Evolutionary conservation across 2,329 filamentous ascomycete genomes (phyloP).

Genomic region (Paraphoma chrysanthemicola): DNA sequence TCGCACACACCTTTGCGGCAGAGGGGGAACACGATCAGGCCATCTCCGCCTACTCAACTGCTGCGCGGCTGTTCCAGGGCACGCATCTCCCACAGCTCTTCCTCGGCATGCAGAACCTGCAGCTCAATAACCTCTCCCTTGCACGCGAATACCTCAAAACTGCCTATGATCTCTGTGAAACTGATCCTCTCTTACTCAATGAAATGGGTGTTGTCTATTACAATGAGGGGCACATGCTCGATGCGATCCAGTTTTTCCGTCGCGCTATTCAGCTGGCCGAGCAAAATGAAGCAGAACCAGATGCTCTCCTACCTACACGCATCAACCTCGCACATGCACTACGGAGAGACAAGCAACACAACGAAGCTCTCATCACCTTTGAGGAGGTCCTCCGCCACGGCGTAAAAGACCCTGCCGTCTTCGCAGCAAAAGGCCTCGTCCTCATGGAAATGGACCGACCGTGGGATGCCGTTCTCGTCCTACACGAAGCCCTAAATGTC

Average conservation of each 20-base stretch:
- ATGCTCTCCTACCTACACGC: conserved; percentile 82
- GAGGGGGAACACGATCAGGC: conserved; percentile 98
- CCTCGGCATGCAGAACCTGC: conserved; percentile 97
- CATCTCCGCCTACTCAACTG: conserved; percentile 96
- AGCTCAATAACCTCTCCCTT: conserved; percentile 90
- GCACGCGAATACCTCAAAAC: conserved; percentile 94
- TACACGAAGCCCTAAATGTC: conserved; percentile 85
- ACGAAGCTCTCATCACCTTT: conserved; percentile 79
- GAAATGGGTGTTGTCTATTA: conserved; percentile 97
- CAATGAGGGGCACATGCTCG: conserved; percentile 80
- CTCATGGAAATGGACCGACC: conserved; percentile 77
- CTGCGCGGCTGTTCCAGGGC: conserved; percentile 92
- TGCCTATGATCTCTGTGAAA: conserved; percentile 81
- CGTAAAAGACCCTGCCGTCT: conserved; percentile 78
- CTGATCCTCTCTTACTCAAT: conserved; percentile 89
- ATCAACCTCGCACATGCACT: conserved; percentile 91
- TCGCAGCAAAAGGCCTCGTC: conserved; percentile 83
- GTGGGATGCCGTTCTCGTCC: conserved; percentile 78
- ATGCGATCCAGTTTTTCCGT: conserved; percentile 79
- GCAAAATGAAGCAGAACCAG: conserved; percentile 81
- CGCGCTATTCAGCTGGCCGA: conserved; percentile 78
- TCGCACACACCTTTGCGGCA: conserved; percentile 96
- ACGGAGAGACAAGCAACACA: conserved; percentile 72
- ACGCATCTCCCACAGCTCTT: conserved; percentile 96
- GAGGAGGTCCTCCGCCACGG: conserved; percentile 85